A percentile compares a stretch with the other conserved stretches of the same genome.
phyloP scores from a whole-genome alignment of 1,139 yeast genomes.

The Candida freyschussii region DNA sequence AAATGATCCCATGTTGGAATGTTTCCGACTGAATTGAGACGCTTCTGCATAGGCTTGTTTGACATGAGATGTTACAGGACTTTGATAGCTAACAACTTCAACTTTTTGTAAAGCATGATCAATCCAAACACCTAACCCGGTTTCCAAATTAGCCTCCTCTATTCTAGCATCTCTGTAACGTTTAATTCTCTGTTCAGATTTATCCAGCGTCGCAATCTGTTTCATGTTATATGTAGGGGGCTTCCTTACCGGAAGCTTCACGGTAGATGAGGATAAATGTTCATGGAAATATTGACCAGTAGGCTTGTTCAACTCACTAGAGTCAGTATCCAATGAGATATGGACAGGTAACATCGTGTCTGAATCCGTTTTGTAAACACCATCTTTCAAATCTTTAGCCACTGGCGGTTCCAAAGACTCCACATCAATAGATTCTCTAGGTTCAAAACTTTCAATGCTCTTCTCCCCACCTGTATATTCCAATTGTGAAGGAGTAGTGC shows the following conservation, averaged over 20 bases:
- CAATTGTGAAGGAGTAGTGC: conserved; percentile 4
- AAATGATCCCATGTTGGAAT: conserved; percentile 20
- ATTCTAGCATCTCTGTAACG: conserved; percentile 39
- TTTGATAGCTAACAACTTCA: conserved; percentile 19
- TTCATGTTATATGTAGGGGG: conserved; percentile 36
- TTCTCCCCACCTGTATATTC: conserved; percentile 6
- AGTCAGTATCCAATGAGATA: conserved; percentile 18
- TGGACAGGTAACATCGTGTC: conserved; percentile 22
- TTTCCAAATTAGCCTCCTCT: conserved; percentile 38
- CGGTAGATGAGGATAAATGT: conserved; percentile 6
- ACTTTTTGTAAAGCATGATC: conserved; percentile 16
- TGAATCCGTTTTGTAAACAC: conserved; percentile 21
- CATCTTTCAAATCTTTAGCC: conserved; percentile 10
- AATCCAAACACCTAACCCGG: conserved; percentile 48
- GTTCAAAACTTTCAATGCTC: conserved; percentile 7
- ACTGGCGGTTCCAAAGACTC: conserved; percentile 5
- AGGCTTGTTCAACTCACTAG: conserved; percentile 1
- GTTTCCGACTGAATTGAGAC: conserved; percentile 17
- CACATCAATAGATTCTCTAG: neutral
- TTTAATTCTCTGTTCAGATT: conserved; percentile 39
- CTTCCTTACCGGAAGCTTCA: conserved; percentile 6
- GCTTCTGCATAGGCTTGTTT: conserved; percentile 26
- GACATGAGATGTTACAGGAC: conserved; percentile 19
- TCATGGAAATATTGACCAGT: conserved; percentile 17
- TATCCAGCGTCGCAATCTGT: conserved; percentile 39